A percentile compares a stretch with the other conserved stretches of the same genome.
These are phyloP conservation scores for Ogataea saltuana DNA, from an alignment of 805 yeast genomes.

Conservation along the genomic window DNA sequence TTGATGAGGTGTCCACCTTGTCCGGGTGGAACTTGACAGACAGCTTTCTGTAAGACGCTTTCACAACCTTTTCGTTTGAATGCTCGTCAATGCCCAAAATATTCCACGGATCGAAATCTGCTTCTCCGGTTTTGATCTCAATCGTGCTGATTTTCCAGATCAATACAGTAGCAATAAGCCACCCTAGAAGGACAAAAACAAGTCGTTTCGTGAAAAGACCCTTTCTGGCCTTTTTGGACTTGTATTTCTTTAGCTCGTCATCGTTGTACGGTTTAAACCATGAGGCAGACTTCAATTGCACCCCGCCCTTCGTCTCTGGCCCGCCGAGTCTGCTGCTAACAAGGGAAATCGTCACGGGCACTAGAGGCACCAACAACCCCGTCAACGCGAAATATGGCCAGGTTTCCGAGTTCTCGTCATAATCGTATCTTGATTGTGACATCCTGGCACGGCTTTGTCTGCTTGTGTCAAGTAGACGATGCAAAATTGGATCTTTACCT, in stretches of 20 bases:
- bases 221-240: slow-evolving; percentile 26
- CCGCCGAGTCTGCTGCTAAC: slow-evolving; percentile 9
- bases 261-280: slow-evolving; percentile 40
- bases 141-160: slow-evolving; percentile 44
- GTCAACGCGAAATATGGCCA: slow-evolving; percentile 93
- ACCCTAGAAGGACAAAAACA: slow-evolving; percentile 49
- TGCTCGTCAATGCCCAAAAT: slow-evolving; percentile 70
- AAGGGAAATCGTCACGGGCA: slow-evolving; percentile 50
- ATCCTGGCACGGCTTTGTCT: slow-evolving; percentile 25
- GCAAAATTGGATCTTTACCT: no score
- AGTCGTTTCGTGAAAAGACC: slow-evolving; percentile 38
- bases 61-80: slow-evolving; percentile 74
- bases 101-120: slow-evolving; percentile 84
- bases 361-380: slow-evolving; percentile 59
- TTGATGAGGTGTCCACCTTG: slow-evolving; percentile 65
- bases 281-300: slow-evolving; percentile 25
- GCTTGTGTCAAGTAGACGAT: background rate
- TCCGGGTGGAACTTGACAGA: slow-evolving; percentile 94
- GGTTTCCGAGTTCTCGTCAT: slow-evolving; percentile 86
- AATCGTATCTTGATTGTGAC: slow-evolving; percentile 63
- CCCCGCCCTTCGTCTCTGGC: slow-evolving; percentile 1
- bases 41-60: slow-evolving; percentile 79
- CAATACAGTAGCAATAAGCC: slow-evolving; percentile 55
- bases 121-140: slow-evolving; percentile 44
- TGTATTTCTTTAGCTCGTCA: slow-evolving; percentile 33